Evolutionary conservation across 2,329 filamentous ascomycete species (phyloP).

Genomic region (Aspergillus fumigatus): DNA sequence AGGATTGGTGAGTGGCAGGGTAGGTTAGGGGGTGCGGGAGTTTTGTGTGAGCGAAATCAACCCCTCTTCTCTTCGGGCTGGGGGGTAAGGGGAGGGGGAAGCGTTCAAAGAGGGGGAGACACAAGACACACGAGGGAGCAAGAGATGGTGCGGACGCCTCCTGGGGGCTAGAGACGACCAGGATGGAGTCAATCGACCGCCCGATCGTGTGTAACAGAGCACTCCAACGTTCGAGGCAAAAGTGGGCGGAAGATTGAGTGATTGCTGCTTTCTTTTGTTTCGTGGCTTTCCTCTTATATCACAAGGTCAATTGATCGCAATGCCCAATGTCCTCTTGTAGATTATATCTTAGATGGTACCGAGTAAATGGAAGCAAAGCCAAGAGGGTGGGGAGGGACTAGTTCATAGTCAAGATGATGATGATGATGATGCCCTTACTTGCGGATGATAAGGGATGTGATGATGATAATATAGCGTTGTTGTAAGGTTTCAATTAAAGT

Average conservation of each 20-base stretch:
- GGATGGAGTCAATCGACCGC: background rate
- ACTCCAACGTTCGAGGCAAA: background rate
- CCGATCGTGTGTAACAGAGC: constrained; percentile 7
- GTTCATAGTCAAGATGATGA: background rate
- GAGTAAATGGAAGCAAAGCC: background rate
- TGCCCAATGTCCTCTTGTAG: background rate
- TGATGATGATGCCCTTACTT: background rate
- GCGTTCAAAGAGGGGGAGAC: constrained; percentile 5
- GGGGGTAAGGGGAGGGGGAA: background rate
- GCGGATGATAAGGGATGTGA: background rate
- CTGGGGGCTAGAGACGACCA: background rate
- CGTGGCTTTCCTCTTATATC: background rate
- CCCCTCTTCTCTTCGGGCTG: constrained; percentile 2
- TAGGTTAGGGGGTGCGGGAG: constrained; percentile 1
- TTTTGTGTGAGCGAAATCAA: background rate
- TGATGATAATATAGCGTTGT: background rate
- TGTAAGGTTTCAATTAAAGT: background rate
- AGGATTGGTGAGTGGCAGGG: constrained; percentile 25
- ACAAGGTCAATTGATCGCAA: background rate
- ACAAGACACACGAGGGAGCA: background rate
- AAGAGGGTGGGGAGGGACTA: background rate
- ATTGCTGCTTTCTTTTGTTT: background rate
- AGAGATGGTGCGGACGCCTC: constrained; percentile 7
- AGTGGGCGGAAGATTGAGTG: no score
- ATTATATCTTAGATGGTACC: background rate